A percentile compares a stretch with the other conserved stretches of the same genome.
Evolutionary conservation across 179 eudicot species (phyloP).

Genomic region (Silene coronaria): DNA sequence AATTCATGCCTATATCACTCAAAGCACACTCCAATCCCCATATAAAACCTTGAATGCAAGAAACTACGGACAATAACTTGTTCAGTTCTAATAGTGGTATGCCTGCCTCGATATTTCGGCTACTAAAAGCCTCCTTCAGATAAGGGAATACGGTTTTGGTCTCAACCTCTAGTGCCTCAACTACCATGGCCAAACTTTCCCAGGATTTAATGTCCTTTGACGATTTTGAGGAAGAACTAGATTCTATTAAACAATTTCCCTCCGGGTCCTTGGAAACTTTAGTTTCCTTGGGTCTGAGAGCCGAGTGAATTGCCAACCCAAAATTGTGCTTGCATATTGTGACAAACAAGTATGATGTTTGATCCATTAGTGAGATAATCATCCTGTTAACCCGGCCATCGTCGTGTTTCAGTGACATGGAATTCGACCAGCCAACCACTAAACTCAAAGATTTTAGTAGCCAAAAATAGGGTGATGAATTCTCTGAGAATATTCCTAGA

Average conservation of each 20-base stretch:
- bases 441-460: slow-evolving; percentile 54
- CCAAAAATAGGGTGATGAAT: slow-evolving; percentile 51
- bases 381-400: slow-evolving; percentile 33
- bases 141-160: slow-evolving; percentile 24
- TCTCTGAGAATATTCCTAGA: slow-evolving; percentile 34
- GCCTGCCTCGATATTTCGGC: slow-evolving; percentile 16
- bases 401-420: slow-evolving; percentile 32
- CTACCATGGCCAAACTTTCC: slow-evolving; percentile 36
- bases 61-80: slow-evolving; percentile 40
- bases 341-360: slow-evolving; percentile 61
- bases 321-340: slow-evolving; percentile 49
- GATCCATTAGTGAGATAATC: slow-evolving; percentile 63
- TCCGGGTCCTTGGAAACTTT: slow-evolving; percentile 21
- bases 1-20: slow-evolving; percentile 29
- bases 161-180: slow-evolving; percentile 48
- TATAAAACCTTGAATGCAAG: slow-evolving; percentile 66
- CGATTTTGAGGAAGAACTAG: slow-evolving; percentile 19
- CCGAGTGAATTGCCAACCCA: slow-evolving; percentile 28
- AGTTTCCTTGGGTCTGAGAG: slow-evolving; percentile 22
- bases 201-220: slow-evolving; percentile 30
- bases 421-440: slow-evolving; percentile 32
- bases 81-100: slow-evolving; percentile 27
- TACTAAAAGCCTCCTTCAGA: slow-evolving; percentile 24
- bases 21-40: slow-evolving; percentile 66
- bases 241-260: slow-evolving; percentile 15